phyloP scores from a whole-genome alignment of 2,329 filamentous ascomycete species.

The Fusarium torreyae region DNA sequence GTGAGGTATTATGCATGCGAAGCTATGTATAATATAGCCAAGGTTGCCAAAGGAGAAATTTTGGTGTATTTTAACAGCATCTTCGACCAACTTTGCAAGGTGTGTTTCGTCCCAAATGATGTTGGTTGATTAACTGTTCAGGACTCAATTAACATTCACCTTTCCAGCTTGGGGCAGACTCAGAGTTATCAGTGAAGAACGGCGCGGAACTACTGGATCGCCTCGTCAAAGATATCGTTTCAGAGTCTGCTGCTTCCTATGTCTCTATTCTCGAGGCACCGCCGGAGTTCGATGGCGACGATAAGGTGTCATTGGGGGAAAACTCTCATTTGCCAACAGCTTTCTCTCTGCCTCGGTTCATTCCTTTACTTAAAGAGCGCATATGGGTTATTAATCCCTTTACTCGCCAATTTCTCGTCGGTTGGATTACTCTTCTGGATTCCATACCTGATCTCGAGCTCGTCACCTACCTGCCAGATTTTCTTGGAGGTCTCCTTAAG shows the following conservation, averaged over 20 bases:
- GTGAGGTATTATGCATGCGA: slow-evolving; percentile 99
- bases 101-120: slow-evolving; percentile 55
- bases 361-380: slow-evolving; percentile 92
- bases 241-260: slow-evolving; percentile 94
- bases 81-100: slow-evolving; percentile 97
- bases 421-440: slow-evolving; percentile 94
- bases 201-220: slow-evolving; percentile 95
- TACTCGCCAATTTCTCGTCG: slow-evolving; percentile 93
- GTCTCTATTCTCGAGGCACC: slow-evolving; percentile 85
- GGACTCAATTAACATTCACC: slow-evolving; percentile 3
- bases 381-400: slow-evolving; percentile 97
- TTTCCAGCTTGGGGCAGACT: slow-evolving; percentile 88
- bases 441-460: slow-evolving; percentile 97
- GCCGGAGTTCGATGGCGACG: slow-evolving; percentile 61
- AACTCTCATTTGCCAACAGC: slow-evolving; percentile 78
- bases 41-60: slow-evolving; percentile 98
- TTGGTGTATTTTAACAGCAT: slow-evolving; percentile 98
- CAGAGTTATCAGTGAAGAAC: slow-evolving; percentile 97
- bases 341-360: slow-evolving; percentile 91
- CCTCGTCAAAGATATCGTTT: slow-evolving; percentile 95
- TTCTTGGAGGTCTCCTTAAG: slow-evolving; percentile 88
- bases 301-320: slow-evolving; percentile 62
- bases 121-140: not conserved
- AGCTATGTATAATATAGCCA: slow-evolving; percentile 99
- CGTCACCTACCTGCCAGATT: slow-evolving; percentile 92